Evolutionary conservation across 495 filamentous ascomycete species (phyloP).

Genomic region (Acidomyces sp.): DNA sequence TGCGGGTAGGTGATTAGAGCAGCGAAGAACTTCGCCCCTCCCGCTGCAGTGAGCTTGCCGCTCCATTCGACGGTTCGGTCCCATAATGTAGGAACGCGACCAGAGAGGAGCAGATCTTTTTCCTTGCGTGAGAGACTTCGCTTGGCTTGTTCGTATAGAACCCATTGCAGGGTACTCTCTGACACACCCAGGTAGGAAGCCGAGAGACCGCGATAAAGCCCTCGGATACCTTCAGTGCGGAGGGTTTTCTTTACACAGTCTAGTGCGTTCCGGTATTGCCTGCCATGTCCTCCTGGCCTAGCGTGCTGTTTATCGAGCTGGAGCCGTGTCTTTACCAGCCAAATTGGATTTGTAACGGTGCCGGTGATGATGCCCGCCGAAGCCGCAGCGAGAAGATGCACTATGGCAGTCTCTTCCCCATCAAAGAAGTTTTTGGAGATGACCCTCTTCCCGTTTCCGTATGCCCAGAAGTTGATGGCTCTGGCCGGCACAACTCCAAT

Average conservation of each 20-base stretch:
- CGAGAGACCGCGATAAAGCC: constrained; percentile 73
- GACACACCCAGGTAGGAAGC: constrained; percentile 77
- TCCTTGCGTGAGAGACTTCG: constrained; percentile 45
- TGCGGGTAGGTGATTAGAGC: constrained; percentile 76
- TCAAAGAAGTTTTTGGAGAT: constrained; percentile 52
- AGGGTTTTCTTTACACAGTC: constrained; percentile 70
- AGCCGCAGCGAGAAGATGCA: constrained; percentile 62
- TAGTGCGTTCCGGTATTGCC: constrained; percentile 67
- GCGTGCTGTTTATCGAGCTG: constrained; percentile 67
- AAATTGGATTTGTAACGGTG: constrained; percentile 84
- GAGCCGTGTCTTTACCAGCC: constrained; percentile 79
- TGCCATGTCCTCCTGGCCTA: constrained; percentile 36
- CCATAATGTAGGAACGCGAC: constrained; percentile 44
- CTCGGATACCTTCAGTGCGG: constrained; percentile 59
- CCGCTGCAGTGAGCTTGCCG: constrained; percentile 64
- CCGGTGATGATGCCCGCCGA: constrained; percentile 65
- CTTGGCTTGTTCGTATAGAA: constrained; percentile 80
- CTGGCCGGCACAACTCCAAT: constrained; percentile 77
- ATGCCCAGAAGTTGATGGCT: constrained; percentile 78
- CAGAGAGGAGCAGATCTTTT: constrained; percentile 38
- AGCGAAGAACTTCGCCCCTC: constrained; percentile 67
- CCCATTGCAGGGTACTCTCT: constrained; percentile 77
- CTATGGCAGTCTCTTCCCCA: constrained; percentile 51
- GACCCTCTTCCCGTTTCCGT: constrained; percentile 75
- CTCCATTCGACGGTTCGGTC: constrained; percentile 52